Base-by-base conservation (phyloP, 352 stramenopile genomes). In the Globisporangium alternatum region DNA sequence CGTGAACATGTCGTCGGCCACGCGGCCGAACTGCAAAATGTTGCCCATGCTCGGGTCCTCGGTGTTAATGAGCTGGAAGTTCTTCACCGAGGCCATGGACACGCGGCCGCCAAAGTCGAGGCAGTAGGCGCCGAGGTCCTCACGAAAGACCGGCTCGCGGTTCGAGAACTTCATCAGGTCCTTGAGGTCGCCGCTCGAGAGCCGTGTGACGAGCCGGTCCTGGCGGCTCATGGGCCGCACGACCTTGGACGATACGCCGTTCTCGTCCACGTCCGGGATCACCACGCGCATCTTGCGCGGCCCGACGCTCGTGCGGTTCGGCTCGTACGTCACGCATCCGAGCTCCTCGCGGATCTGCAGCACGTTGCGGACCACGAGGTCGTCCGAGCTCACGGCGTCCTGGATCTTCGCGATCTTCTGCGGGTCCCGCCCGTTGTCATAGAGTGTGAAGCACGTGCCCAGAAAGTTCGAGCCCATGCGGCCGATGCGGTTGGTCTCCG, bases 1-100 rank as follows among this genome's bases (percentile, higher is more conserved):
- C 59, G 88, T 94, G 62, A 96, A 97, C 79, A 93, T 92, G 70
- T 97, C 86, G 69, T 95, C 83, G 45, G 96, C 83, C 31, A 97
- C 87, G 62, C 88, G 87, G 19, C 87, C 86, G 66, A 97, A 97
- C 70, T 96, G 89, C 12, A 97, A 69, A 25, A 96, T 89, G 60
- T 94, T 93, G 56, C 83, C 83, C 85, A 93, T 93, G 3, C 80
- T 89, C 21, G 86, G 82, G 58, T 93, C 86, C 47, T 94, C 81
- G 17, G 81, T 78, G 62, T 88, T 90, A 61, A 95, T 91, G 15
- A 97, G 70, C 77, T 96, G 87, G 68, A 97, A 94, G 66, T 97
- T 96, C 67, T 97, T 96, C 3, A 58, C 52, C 52, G 52, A 58
- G 30, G 52, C 52, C 52, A 58, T 58, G 30, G 52, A 58, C 30